phyloP scores from a whole-genome alignment of 768 basidiomycete species.

The Trametes cubensis region DNA sequence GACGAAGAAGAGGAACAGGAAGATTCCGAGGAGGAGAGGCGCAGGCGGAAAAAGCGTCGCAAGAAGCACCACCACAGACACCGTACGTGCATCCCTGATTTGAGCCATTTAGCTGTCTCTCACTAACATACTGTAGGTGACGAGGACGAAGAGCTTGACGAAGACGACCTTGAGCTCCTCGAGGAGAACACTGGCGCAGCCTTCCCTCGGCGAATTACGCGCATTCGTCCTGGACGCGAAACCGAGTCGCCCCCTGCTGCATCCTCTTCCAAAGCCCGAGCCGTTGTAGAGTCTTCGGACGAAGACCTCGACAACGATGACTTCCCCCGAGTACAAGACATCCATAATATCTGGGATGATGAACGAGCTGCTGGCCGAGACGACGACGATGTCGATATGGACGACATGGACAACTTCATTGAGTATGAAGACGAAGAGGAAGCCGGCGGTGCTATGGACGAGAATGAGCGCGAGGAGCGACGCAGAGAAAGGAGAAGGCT shows the following conservation, averaged over 20 bases:
- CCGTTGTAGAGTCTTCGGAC: slow-evolving; percentile 71
- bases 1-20: slow-evolving; percentile 84
- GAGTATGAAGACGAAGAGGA: slow-evolving; percentile 74
- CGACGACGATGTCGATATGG: slow-evolving; percentile 65
- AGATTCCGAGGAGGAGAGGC: slow-evolving; percentile 54
- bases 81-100: slow-evolving; percentile 48
- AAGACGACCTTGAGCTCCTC: slow-evolving; percentile 81
- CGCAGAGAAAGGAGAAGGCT: slow-evolving; percentile 67
- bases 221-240: slow-evolving; percentile 73
- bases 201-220: slow-evolving; percentile 64
- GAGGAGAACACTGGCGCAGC: slow-evolving; percentile 85
- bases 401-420: slow-evolving; percentile 77
- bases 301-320: slow-evolving; percentile 69
- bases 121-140: slow-evolving; percentile 38
- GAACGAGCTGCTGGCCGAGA: slow-evolving; percentile 51
- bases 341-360: slow-evolving; percentile 86
- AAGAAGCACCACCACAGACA: slow-evolving; percentile 61
- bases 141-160: slow-evolving; percentile 76
- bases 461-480: slow-evolving; percentile 75
- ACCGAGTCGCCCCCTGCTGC: slow-evolving; percentile 69
- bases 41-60: slow-evolving; percentile 68
- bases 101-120: slow-evolving; percentile 36
- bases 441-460: slow-evolving; percentile 63
- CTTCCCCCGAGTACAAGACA: slow-evolving; percentile 56
- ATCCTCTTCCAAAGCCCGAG: slow-evolving; percentile 61